These are phyloP conservation scores for Yamadazyma blattariae DNA, from an alignment of 1,139 yeast species.

Conservation along the genomic window DNA sequence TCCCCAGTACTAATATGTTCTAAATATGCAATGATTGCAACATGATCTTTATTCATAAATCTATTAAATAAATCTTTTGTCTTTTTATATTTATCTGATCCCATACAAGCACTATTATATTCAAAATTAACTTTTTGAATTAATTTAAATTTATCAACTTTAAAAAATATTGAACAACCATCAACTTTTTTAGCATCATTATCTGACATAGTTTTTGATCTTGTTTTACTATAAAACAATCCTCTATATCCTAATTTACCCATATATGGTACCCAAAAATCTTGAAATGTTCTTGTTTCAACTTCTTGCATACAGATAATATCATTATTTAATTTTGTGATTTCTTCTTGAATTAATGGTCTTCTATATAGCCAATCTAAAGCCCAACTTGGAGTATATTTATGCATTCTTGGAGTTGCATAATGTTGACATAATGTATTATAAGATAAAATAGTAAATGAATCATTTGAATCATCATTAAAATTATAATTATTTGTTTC, in stretches of 20 bases:
- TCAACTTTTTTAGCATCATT: conserved; percentile 86
- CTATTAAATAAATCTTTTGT: conserved; percentile 94
- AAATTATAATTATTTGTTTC: conserved; percentile 30
- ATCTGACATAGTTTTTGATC: conserved; percentile 90
- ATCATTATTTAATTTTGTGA: conserved; percentile 64
- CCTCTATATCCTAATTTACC: conserved; percentile 76
- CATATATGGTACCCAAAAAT: conserved; percentile 79
- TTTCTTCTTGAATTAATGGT: conserved; percentile 69
- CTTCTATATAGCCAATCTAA: conserved; percentile 91
- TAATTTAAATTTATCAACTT: conserved; percentile 63
- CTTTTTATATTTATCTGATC: conserved; percentile 84
- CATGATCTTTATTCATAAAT: conserved; percentile 93
- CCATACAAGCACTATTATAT: conserved; percentile 84
- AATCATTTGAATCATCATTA: conserved; percentile 30
- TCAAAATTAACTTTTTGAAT: conserved; percentile 75
- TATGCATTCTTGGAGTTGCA: conserved; percentile 89
- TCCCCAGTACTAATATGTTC: conserved; percentile 75
- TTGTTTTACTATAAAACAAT: conserved; percentile 78
- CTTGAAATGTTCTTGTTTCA: conserved; percentile 82
- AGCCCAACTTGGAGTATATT: conserved; percentile 97
- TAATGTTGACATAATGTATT: conserved; percentile 94
- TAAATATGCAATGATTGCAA: conserved; percentile 78
- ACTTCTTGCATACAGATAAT: conserved; percentile 93
- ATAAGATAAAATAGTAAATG: conserved; percentile 80
- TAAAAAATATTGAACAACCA: conserved; percentile 94